These are phyloP conservation scores for Backusella tuberculispora DNA, from an alignment of 192 early-diverging fungal species.

Conservation along the genomic window DNA sequence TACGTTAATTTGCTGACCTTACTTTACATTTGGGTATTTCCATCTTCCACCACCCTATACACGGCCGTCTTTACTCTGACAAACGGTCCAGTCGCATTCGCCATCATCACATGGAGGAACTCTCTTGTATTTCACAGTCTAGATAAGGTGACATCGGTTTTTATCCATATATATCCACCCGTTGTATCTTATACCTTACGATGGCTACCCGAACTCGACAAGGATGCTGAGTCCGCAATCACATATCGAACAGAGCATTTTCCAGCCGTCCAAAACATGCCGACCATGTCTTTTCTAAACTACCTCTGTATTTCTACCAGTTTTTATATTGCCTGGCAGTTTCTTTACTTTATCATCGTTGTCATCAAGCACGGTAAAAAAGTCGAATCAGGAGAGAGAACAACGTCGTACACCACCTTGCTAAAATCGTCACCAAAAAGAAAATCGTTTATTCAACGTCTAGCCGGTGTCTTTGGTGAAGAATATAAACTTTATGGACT, in stretches of 20 bases:
- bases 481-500: conserved; percentile 59
- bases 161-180: conserved; percentile 66
- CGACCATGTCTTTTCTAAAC: conserved; percentile 19
- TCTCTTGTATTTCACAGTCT: conserved; percentile 61
- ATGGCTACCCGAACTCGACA: conserved; percentile 51
- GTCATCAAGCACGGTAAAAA: conserved; percentile 34
- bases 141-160: conserved; percentile 67
- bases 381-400: conserved; percentile 43
- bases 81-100: conserved; percentile 64
- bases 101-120: conserved; percentile 63
- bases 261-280: conserved; percentile 47
- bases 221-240: conserved; percentile 25
- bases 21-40: conserved; percentile 55
- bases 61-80: conserved; percentile 49
- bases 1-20: conserved; percentile 61
- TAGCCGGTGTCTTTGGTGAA: conserved; percentile 47
- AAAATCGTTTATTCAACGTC: conserved; percentile 39
- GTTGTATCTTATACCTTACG: conserved; percentile 58
- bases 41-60: conserved; percentile 44
- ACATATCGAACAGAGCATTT: conserved; percentile 41
- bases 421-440: conserved; percentile 48
- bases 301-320: conserved; percentile 21
- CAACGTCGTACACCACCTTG: conserved; percentile 63
- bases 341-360: conserved; percentile 36
- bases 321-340: conserved; percentile 32